Conservation (phyloP, 2,329 filamentous ascomycete species). For the Pseudofabraea citricarpa region DNA sequence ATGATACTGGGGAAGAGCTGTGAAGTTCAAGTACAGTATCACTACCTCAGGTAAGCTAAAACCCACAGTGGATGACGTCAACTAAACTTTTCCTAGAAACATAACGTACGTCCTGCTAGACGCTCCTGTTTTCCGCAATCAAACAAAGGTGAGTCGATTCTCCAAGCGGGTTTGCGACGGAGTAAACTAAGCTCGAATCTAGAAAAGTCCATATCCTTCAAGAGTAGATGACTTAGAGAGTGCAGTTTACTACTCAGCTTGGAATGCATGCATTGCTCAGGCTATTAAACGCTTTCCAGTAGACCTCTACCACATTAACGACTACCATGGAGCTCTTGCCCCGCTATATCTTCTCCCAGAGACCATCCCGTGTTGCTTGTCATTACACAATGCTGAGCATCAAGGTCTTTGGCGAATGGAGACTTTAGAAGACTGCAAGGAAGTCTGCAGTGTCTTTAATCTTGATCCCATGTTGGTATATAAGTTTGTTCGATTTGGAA, state of each 20-base stretch:
- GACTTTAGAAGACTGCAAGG: neutral
- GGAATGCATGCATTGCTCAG: neutral
- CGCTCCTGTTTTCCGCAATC: neutral
- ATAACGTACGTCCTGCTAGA: neutral
- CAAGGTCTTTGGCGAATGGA: neutral
- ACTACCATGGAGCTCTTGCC: slow-evolving; percentile 58
- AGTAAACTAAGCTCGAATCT: no score
- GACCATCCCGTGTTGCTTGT: slow-evolving; percentile 55
- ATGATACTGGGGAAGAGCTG: neutral
- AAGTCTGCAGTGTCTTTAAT: neutral
- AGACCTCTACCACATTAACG: slow-evolving; percentile 57
- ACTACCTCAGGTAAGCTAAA: neutral
- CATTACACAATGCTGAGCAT: slow-evolving; percentile 64
- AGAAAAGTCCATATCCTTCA: neutral
- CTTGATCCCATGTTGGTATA: neutral
- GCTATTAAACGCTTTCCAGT: neutral
- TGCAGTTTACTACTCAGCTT: neutral
- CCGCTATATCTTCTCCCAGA: slow-evolving; percentile 59
- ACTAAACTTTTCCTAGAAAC: no score
- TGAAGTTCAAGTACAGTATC: neutral
- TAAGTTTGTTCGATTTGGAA: neutral
- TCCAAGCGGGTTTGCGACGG: no score
- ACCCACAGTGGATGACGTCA: no score
- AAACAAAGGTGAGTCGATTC: neutral
- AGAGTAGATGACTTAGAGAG: neutral